These are phyloP conservation scores for Epichloe gansuensis DNA, from an alignment of 2,329 filamentous ascomycete genomes.

Conservation along the genomic window DNA sequence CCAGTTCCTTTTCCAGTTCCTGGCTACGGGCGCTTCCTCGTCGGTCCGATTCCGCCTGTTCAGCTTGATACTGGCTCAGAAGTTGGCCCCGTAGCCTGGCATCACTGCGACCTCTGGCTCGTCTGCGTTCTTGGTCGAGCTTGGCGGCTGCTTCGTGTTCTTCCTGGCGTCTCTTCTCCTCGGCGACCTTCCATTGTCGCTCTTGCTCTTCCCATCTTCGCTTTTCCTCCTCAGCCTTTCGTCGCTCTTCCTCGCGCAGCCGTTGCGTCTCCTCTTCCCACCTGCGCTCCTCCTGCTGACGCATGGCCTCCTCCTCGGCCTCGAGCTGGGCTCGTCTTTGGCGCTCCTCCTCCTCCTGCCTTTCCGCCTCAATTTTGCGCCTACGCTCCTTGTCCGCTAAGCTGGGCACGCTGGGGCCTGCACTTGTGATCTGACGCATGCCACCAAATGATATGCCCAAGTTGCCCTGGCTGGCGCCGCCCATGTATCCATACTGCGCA, in stretches of 20 bases:
- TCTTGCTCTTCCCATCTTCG: conserved; percentile 69
- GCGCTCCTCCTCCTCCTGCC: conserved; percentile 43
- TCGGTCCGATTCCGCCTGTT: conserved; percentile 32
- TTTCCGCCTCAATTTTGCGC: conserved; percentile 48
- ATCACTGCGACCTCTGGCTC: conserved; percentile 51
- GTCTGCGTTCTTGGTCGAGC: conserved; percentile 53
- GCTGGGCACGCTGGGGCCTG: conserved; percentile 66
- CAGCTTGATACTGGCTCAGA: conserved; percentile 74
- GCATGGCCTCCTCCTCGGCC: conserved; percentile 50
- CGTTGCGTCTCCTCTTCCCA: conserved; percentile 56
- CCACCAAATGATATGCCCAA: conserved; percentile 88
- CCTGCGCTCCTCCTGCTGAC: conserved; percentile 49
- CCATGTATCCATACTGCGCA: conserved; percentile 96
- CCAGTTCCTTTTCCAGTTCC: conserved; percentile 64
- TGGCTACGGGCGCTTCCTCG: conserved; percentile 42
- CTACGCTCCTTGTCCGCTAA: conserved; percentile 72
- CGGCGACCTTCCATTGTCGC: conserved; percentile 62
- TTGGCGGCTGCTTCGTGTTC: conserved; percentile 61
- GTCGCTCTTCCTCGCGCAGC: conserved; percentile 46
- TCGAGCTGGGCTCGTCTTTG: conserved; percentile 33
- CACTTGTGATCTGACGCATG: conserved; percentile 81
- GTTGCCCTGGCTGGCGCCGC: conserved; percentile 90
- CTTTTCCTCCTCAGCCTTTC: conserved; percentile 54
- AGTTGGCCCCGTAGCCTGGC: conserved; percentile 68
- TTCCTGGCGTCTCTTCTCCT: conserved; percentile 58